These are phyloP conservation scores for Stevia rebaudiana DNA, from an alignment of 140 eudicot genomes.

Conservation along the genomic window DNA sequence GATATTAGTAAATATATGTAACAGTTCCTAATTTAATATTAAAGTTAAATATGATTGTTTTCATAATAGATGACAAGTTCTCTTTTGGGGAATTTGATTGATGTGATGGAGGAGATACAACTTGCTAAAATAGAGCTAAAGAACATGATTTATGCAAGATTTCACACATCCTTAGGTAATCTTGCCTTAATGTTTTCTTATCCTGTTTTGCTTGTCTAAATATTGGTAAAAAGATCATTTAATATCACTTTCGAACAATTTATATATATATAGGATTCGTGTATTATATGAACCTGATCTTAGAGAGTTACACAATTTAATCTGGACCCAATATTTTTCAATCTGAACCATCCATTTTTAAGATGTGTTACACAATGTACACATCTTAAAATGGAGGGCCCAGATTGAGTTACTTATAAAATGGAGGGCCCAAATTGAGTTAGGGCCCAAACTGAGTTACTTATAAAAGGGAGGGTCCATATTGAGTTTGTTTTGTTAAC, in stretches of 20 bases:
- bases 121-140: constrained; percentile 56
- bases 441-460: no score
- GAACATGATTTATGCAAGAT: constrained; percentile 45
- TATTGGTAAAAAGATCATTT: neutral
- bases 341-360: no score
- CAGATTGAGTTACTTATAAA: no score
- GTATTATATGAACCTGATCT: no score
- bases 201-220: neutral
- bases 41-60: neutral
- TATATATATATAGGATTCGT: no score
- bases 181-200: neutral
- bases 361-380: no score
- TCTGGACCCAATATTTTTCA: no score
- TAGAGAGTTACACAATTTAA: no score
- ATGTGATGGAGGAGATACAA: constrained; percentile 76
- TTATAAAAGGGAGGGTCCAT: no score
- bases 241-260: neutral
- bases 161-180: constrained; percentile 52
- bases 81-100: constrained; percentile 60
- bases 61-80: constrained; percentile 54
- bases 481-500: no score
- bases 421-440: no score
- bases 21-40: neutral
- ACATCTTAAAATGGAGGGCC: no score
- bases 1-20: neutral